Evolutionary conservation across 768 basidiomycete species (phyloP).

Genomic region (Mycena albidolilacea): DNA sequence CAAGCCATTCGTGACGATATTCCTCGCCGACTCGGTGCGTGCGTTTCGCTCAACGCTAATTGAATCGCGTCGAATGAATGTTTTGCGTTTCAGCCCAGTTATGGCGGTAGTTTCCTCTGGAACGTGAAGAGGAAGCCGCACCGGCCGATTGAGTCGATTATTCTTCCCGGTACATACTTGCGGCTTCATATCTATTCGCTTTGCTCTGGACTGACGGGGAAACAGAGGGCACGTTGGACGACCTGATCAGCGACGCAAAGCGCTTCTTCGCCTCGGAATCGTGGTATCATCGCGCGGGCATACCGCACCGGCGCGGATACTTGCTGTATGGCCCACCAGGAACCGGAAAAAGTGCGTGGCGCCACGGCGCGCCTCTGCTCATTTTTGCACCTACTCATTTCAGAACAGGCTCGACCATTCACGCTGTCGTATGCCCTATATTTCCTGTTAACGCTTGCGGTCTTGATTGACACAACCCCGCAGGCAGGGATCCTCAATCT

Average conservation of each 20-base stretch:
- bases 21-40: constrained; percentile 52
- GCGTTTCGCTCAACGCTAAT: constrained; percentile 10
- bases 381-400: background rate
- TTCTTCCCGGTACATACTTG: constrained; percentile 29
- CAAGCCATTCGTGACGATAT: constrained; percentile 54
- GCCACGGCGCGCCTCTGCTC: background rate
- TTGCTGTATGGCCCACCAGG: constrained; percentile 72
- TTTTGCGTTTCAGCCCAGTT: constrained; percentile 49
- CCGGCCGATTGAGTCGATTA: constrained; percentile 55
- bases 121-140: constrained; percentile 64
- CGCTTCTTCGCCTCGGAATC: constrained; percentile 70
- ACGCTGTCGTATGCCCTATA: constrained; percentile 49
- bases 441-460: constrained; percentile 44
- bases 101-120: constrained; percentile 58
- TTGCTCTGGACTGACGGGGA: constrained; percentile 45
- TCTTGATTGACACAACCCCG: constrained; percentile 45
- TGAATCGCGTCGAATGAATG: constrained; percentile 2
- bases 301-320: constrained; percentile 72
- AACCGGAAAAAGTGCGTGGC: constrained; percentile 68
- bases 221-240: constrained; percentile 61
- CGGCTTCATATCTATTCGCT: background rate
- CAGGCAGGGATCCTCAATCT: constrained; percentile 78
- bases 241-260: constrained; percentile 64
- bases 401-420: constrained; percentile 25
- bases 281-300: constrained; percentile 73